Evolutionary conservation across 768 basidiomycete species (phyloP), one percentile per base, ranked within the genome.

Genomic region (Lactarius hatsudake): DNA sequence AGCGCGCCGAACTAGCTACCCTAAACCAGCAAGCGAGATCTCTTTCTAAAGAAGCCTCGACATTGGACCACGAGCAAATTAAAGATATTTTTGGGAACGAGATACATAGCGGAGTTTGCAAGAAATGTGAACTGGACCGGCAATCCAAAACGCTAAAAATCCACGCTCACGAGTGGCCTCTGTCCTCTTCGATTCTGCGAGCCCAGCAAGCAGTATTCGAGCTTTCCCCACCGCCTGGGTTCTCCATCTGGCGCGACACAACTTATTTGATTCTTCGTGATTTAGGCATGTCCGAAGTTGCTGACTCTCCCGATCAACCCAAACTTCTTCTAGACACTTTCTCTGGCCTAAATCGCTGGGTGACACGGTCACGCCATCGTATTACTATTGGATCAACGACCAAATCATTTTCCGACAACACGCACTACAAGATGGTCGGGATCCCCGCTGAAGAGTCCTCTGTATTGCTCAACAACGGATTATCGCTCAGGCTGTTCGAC

Each of bases 131-230:
- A 20, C 42, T 67, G 28, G 45, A 36, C 10, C 2, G 12, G 1
- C 18, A 56, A 6, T 61, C 68, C 1, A 54, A 28, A 4, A 2
- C 30, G 3, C 53, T 67, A 23, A 28, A 28, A 18, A 67, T 69
- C 32, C 0, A 3, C 23, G 51, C 59, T 20, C 65, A 66, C 8
- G 68, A 69, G 18, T 69, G 68, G 68, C 65, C 68, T 1, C 57
- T 66, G 10, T 61, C 68, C 30, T 15, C 9, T 13, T 38, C 40
- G 5, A 32, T 4, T 1, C 32, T 34, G 0, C 38, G 13, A 2
- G 65, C 68, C 34, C 60, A 58, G 18, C 40, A 34, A 34, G 43
- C 38, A 3, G 65, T 69, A 15, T 69, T 69, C 23, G 68, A 69
- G 13, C 40, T 69, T 18, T 48, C 32, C 5, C 55, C 58, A 5